Conservation (phyloP, 1,284 basidiomycete species). For the Ustanciosporium gigantosporum region DNA sequence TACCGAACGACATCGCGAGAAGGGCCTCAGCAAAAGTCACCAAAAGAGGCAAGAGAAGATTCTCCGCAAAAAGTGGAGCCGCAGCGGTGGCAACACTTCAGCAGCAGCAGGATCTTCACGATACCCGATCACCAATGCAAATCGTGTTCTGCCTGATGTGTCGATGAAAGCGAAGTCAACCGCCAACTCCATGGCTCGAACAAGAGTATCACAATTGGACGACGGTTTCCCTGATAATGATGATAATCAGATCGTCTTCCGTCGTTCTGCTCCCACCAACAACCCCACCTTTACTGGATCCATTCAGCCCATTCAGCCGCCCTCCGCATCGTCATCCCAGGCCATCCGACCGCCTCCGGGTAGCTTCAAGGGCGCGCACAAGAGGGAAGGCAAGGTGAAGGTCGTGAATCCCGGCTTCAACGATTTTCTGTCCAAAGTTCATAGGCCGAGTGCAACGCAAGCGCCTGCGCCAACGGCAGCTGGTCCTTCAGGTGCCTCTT, state of each 20-base stretch:
- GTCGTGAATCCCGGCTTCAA: conserved; percentile 14
- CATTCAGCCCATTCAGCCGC: not conserved
- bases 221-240: conserved; percentile 25
- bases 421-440: conserved; percentile 11
- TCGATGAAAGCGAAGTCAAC: conserved; percentile 19
- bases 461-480: too few relatives aligned
- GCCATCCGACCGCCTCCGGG: conserved; percentile 8
- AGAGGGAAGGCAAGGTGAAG: conserved; percentile 15
- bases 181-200: conserved; percentile 8
- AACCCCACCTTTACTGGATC: conserved; percentile 10
- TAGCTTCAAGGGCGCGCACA: conserved; percentile 33
- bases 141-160: conserved; percentile 14
- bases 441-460: too few relatives aligned
- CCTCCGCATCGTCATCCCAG: not conserved
- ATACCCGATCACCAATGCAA: conserved; percentile 1
- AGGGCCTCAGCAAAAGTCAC: conserved; percentile 13
- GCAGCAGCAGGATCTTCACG: conserved; percentile 10
- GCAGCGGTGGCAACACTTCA: conserved; percentile 1
- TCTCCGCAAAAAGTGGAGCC: conserved; percentile 8
- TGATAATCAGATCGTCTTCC: conserved; percentile 17
- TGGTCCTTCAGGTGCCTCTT: not conserved
- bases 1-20: conserved; percentile 9
- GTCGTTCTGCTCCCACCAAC: conserved; percentile 7
- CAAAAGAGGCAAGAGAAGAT: conserved; percentile 12
- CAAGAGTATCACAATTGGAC: conserved; percentile 18